Evolutionary conservation across 2,329 filamentous ascomycete genomes (phyloP).

Genomic region (Tympanopsis confertula): DNA sequence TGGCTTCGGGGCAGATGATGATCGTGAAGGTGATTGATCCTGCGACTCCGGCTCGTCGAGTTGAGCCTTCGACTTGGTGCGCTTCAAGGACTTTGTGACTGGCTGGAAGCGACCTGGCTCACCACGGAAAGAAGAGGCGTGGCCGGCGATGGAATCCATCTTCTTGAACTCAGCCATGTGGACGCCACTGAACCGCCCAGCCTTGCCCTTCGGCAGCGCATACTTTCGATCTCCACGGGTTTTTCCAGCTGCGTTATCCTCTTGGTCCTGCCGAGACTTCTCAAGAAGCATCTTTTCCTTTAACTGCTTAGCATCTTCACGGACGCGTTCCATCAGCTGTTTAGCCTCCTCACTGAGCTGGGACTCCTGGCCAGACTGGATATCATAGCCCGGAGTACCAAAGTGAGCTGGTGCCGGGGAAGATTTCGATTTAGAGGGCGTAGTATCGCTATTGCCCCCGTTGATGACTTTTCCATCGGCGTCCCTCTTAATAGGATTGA

Average conservation of each 20-base stretch:
- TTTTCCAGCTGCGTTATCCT: background rate
- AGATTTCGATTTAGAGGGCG: constrained; percentile 47
- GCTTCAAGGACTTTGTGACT: background rate
- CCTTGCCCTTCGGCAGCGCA: background rate
- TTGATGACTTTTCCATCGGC: constrained; percentile 23
- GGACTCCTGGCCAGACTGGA: constrained; percentile 31
- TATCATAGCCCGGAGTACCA: constrained; percentile 52
- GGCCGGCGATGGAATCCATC: constrained; percentile 1
- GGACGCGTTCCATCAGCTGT: constrained; percentile 35
- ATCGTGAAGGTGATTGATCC: background rate
- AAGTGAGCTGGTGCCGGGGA: constrained; percentile 39
- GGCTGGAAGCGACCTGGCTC: background rate
- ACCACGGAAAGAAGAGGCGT: background rate
- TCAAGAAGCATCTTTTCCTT: background rate
- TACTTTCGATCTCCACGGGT: background rate
- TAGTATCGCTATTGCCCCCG: constrained; percentile 35
- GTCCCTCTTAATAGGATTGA: constrained; percentile 43
- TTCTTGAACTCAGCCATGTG: constrained; percentile 1
- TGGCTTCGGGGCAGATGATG: too few relatives aligned
- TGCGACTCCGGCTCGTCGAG: background rate
- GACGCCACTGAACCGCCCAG: background rate
- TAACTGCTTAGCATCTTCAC: background rate
- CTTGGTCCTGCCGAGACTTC: background rate
- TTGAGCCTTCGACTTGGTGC: background rate
- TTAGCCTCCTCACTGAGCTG: constrained; percentile 42